phyloP scores from a whole-genome alignment of 306 rosid genomes.

The Glycyrrhiza uralensis region DNA sequence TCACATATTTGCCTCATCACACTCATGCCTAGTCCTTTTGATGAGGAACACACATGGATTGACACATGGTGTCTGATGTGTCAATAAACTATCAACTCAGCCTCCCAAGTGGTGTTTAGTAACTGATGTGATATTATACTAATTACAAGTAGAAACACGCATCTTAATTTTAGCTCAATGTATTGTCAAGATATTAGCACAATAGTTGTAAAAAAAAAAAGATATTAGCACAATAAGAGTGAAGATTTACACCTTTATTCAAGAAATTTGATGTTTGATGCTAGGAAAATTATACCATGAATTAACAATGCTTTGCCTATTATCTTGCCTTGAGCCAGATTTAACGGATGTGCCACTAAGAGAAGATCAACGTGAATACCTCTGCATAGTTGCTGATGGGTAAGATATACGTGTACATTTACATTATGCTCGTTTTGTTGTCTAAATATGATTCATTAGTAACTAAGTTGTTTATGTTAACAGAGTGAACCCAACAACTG shows the following conservation, averaged over 20 bases:
- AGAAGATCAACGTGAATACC: conserved; percentile 88
- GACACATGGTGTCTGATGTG: too few species aligned
- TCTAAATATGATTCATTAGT: conserved; percentile 9
- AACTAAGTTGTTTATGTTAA: conserved; percentile 26
- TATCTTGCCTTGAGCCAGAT: conserved; percentile 44
- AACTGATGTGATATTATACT: too few species aligned
- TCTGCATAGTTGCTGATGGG: conserved; percentile 94
- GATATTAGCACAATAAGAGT: neutral
- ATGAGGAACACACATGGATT: too few species aligned
- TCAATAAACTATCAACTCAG: too few species aligned
- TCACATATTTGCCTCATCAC: too few species aligned
- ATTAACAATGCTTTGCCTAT: conserved; percentile 18
- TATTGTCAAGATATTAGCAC: neutral
- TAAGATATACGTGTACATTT: conserved; percentile 18
- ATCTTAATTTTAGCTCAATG: neutral
- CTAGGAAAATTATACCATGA: neutral
- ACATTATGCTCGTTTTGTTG: neutral
- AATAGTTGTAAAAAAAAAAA: too few species aligned
- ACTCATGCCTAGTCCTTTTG: too few species aligned
- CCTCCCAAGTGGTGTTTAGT: too few species aligned
- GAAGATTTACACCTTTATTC: neutral
- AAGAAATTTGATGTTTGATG: neutral
- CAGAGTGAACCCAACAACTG: conserved; percentile 87
- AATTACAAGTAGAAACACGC: neutral
- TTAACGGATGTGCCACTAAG: conserved; percentile 95